These are phyloP conservation scores for Populus nigra DNA, from an alignment of 345 rosid genomes.

Conservation along the genomic window DNA sequence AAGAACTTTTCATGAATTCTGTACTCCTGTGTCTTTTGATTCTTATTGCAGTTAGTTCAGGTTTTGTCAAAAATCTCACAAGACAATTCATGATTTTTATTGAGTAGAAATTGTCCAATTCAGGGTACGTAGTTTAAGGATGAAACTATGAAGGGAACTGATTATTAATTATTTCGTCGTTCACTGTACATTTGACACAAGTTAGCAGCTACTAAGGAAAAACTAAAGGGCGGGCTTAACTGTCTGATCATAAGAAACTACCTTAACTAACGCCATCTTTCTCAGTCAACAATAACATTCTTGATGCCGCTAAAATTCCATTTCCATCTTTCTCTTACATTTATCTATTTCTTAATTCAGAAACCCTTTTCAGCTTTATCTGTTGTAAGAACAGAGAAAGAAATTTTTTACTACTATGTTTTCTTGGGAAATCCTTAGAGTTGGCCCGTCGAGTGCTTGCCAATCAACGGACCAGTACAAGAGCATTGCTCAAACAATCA, in stretches of 20 bases:
- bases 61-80: too few relatives aligned
- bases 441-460: neutral
- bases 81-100: too few relatives aligned
- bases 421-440: neutral
- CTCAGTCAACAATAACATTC: constrained; percentile 1
- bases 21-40: too few relatives aligned
- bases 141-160: too few relatives aligned
- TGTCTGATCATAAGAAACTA: neutral
- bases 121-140: too few relatives aligned
- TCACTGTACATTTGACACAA: too few relatives aligned
- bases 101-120: too few relatives aligned
- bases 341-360: neutral
- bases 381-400: neutral
- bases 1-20: too few relatives aligned
- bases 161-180: too few relatives aligned
- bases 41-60: too few relatives aligned
- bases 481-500: neutral
- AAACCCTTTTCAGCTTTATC: neutral
- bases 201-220: too few relatives aligned
- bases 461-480: neutral
- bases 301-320: neutral
- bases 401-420: neutral
- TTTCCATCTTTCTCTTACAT: neutral
- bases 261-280: constrained; percentile 11
- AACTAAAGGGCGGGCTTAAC: constrained; percentile 5